phyloP scores from a whole-genome alignment of 257 asterid genomes.

The Solanum peruvianum region DNA sequence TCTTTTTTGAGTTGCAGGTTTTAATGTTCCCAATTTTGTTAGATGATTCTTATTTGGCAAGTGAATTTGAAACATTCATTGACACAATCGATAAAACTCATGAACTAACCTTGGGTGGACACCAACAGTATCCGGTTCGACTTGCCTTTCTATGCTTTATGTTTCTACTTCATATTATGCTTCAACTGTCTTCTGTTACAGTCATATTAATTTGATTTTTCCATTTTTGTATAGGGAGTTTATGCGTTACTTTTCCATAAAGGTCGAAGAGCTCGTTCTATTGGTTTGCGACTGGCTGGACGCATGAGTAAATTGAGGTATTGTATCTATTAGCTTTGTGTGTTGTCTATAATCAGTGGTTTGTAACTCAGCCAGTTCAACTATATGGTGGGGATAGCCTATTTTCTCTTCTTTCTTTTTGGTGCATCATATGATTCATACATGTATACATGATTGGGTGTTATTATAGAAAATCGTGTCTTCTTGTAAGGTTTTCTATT shows the following conservation, averaged over 20 bases:
- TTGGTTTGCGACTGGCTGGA: conserved; percentile 88
- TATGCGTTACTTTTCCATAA: conserved; percentile 73
- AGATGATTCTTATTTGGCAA: conserved; percentile 66
- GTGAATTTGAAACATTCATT: conserved; percentile 68
- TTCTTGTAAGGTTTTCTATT: not conserved
- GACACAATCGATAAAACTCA: conserved; percentile 85
- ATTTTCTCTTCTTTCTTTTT: not conserved
- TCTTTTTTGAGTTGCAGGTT: conserved; percentile 34
- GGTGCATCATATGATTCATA: not conserved
- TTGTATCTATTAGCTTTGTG: not conserved
- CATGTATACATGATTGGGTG: not conserved
- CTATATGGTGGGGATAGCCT: not conserved
- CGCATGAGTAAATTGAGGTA: conserved; percentile 87
- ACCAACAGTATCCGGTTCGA: conserved; percentile 86
- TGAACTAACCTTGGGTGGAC: conserved; percentile 78
- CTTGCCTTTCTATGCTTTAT: conserved; percentile 3
- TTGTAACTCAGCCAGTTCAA: not conserved
- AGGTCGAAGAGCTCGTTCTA: conserved; percentile 84
- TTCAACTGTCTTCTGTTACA: not conserved
- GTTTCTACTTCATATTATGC: conserved; percentile 6
- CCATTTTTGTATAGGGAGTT: conserved; percentile 47
- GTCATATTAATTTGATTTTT: not conserved
- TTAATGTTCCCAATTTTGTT: conserved; percentile 78
- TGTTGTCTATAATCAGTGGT: not conserved
- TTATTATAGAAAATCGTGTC: not conserved